These are phyloP conservation scores for Plectosphaerella cucumerina DNA, from an alignment of 2,329 filamentous ascomycete species.

Conservation along the genomic window DNA sequence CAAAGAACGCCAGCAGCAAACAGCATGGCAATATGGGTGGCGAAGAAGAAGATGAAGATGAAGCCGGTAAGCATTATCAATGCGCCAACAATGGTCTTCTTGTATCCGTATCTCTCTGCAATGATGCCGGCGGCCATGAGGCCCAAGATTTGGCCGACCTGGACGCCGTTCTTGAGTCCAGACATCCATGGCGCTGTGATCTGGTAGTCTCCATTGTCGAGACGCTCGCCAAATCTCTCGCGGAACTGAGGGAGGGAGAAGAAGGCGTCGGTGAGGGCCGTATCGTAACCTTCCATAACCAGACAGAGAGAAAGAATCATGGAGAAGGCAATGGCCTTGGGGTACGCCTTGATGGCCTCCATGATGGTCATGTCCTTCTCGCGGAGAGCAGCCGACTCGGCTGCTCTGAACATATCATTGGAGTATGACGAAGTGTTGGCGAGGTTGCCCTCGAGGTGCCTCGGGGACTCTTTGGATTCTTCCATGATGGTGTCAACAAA, in stretches of 20 bases:
- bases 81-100: slow-evolving; percentile 31
- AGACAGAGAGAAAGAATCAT: slow-evolving; percentile 17
- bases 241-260: slow-evolving; percentile 18
- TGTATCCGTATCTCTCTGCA: slow-evolving; percentile 30
- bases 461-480: neutral
- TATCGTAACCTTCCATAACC: slow-evolving; percentile 20
- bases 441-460: neutral
- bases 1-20: slow-evolving; percentile 29
- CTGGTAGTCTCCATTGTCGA: slow-evolving; percentile 19
- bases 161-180: neutral
- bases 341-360: slow-evolving; percentile 9
- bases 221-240: slow-evolving; percentile 19
- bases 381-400: neutral
- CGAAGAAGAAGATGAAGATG: slow-evolving; percentile 34
- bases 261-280: slow-evolving; percentile 15
- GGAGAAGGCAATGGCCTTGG: slow-evolving; percentile 19
- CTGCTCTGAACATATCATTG: neutral
- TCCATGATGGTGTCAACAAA: neutral
- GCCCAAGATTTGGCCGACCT: slow-evolving; percentile 30
- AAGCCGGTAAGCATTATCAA: slow-evolving; percentile 28
- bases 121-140: slow-evolving; percentile 35
- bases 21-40: slow-evolving; percentile 23
- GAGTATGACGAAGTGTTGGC: neutral
- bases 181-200: neutral
- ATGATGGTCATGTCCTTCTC: neutral